Evolutionary conservation across 257 asterid species (phyloP).

Genomic region (Marsdenia floribunda): DNA sequence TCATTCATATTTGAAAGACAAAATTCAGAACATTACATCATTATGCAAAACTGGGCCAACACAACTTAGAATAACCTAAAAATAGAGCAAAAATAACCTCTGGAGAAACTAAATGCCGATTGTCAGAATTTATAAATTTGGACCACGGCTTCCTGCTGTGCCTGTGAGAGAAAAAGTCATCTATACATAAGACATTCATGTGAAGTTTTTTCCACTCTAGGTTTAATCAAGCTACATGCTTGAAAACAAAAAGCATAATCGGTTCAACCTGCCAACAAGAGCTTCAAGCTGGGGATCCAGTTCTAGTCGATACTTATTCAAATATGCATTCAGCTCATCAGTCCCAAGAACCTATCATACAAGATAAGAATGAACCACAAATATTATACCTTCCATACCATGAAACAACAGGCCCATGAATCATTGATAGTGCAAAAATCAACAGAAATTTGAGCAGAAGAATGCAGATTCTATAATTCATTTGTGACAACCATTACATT

Average conservation of each 20-base stretch:
- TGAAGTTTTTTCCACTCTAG: neutral
- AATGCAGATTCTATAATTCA: neutral
- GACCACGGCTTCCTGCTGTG: constrained; percentile 45
- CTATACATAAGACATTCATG: neutral
- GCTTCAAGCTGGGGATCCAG: constrained; percentile 41
- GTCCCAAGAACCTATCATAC: constrained; percentile 36
- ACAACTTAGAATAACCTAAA: neutral
- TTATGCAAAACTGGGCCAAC: neutral
- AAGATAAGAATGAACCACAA: neutral
- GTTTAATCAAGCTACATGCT: constrained; percentile 1
- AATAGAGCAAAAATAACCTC: constrained; percentile 24
- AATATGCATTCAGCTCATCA: constrained; percentile 36
- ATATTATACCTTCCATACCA: neutral
- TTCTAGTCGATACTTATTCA: constrained; percentile 32
- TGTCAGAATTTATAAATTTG: constrained; percentile 35
- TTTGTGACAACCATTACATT: neutral
- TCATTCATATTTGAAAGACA: constrained; percentile 2
- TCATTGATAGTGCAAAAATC: neutral
- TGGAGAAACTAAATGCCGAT: constrained; percentile 38
- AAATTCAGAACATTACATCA: neutral
- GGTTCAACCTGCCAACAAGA: constrained; percentile 31
- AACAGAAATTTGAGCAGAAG: neutral
- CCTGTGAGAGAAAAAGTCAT: constrained; percentile 22
- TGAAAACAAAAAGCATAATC: neutral
- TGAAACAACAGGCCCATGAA: neutral